phyloP scores from a whole-genome alignment of 139 green algal species.

The Micractinium conductrix region DNA sequence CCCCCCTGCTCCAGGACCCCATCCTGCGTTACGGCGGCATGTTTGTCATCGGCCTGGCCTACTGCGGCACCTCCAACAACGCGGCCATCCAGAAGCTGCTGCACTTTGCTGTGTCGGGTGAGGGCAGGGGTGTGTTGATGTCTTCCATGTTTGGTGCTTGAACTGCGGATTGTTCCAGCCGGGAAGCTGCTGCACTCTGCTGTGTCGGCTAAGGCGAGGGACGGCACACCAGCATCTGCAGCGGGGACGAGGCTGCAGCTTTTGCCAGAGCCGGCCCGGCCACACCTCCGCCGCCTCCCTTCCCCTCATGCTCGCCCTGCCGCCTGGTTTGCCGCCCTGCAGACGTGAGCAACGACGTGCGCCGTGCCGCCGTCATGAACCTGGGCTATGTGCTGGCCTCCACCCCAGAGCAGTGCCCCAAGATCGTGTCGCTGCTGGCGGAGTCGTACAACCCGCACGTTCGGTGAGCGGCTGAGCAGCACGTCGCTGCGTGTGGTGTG shows the following conservation, averaged over 20 bases:
- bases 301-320: neutral
- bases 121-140: too few species aligned
- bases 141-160: too few species aligned
- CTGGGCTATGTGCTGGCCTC: slow-evolving; percentile 95
- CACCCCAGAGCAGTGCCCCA: slow-evolving; percentile 89
- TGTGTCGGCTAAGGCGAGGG: too few species aligned
- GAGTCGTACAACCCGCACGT: slow-evolving; percentile 98
- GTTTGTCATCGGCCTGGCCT: slow-evolving; percentile 93
- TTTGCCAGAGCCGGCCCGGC: too few species aligned
- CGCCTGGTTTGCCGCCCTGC: neutral
- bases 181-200: too few species aligned
- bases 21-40: slow-evolving; percentile 92
- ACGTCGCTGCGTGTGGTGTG: too few species aligned
- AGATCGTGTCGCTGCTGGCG: slow-evolving; percentile 92
- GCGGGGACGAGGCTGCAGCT: too few species aligned
- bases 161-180: too few species aligned
- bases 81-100: slow-evolving; percentile 94
- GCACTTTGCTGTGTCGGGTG: slow-evolving; percentile 90
- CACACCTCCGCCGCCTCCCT: neutral
- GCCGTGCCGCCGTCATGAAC: slow-evolving; percentile 86
- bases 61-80: slow-evolving; percentile 96
- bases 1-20: slow-evolving; percentile 21
- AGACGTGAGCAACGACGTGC: slow-evolving; percentile 97
- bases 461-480: neutral
- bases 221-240: too few species aligned